Percentiles rank a stretch among this genome's conserved stretches.
Evolutionary conservation across 176 grass and related monocot genomes (phyloP).

Genomic region (Dendrocalamus sinicus): DNA sequence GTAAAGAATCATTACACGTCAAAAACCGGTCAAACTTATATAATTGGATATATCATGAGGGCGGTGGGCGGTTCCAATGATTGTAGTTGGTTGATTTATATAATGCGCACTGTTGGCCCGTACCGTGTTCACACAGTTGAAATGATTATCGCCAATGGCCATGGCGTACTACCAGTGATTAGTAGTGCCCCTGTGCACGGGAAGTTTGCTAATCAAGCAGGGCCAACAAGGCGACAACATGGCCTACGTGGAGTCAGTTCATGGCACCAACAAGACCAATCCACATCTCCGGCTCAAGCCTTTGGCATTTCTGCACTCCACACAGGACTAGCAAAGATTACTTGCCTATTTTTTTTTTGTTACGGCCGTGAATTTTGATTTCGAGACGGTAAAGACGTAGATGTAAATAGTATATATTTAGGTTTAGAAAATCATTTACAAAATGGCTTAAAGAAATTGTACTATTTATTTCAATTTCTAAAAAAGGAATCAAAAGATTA

Average conservation of each 20-base stretch:
- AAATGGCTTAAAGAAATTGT: accelerated
- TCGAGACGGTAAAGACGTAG: no score
- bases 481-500: accelerated
- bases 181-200: neutral
- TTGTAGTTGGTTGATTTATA: constrained; percentile 55
- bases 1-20: neutral
- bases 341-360: no score
- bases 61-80: constrained; percentile 39
- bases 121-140: constrained; percentile 18
- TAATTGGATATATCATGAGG: constrained; percentile 49
- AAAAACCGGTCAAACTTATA: constrained; percentile 36
- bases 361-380: no score
- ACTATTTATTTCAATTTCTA: no score
- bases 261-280: constrained; percentile 24
- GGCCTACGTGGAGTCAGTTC: constrained; percentile 39
- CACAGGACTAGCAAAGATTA: neutral
- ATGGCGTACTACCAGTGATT: neutral
- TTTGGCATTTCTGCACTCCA: constrained; percentile 36
- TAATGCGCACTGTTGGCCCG: constrained; percentile 40
- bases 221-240: constrained; percentile 22
- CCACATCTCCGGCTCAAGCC: constrained; percentile 24
- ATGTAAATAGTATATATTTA: no score
- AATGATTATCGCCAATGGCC: constrained; percentile 20
- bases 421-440: no score
- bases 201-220: constrained; percentile 10